Evolutionary conservation across 2,329 filamentous ascomycete species (phyloP), one percentile per base, ranked within the genome.

Genomic region (Metarhizium rileyi): DNA sequence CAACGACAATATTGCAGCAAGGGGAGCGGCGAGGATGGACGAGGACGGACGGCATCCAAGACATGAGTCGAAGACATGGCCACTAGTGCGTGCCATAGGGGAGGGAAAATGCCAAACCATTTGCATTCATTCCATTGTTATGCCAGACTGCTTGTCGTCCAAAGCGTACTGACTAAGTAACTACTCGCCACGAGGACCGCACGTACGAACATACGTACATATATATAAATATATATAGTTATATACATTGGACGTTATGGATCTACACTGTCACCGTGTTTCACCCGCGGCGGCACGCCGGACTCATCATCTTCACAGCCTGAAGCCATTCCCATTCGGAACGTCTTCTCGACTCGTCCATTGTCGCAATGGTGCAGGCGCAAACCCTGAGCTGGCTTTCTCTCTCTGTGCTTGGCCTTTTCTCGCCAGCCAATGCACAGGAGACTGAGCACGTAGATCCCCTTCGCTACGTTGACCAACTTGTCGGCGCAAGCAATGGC

Each of bases 391-490:
- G 22, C 20, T 46, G 48, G 48, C 43, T 38, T 20, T 46, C 44
- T 3, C 14, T 27, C n/a, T 16, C 18, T 20, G 20, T 46, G 20
- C 48, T 50, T n/a, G 30, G 22, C 27, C 44, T 43, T 35, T 25
- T 35, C 26, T 16, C 48, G 1, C 18, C 5, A 27, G 18, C 20
- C 43, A 41, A 6, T 36, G 44, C 36, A 14, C 35, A 46, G 20
- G 20, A 40, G 7, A 20, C 8, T 10, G 25, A 28, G 6, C 5
- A 7, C 10, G 14, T 46, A 18, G 59, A 64, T 44, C 58, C 57
- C 7, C 46, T 64, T n/a, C 46, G 52, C 20, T 62, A 59, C 7
- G 63, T 69, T 40, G 62, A 69, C 50, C 65, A 63, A 8, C 63
- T 76, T 38, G 66, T 76, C 40, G 58, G 58, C n/a, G 50, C 57